Evolutionary conservation across 2,329 filamentous ascomycete genomes (phyloP).

Genomic region (Raffaelea arxii): DNA sequence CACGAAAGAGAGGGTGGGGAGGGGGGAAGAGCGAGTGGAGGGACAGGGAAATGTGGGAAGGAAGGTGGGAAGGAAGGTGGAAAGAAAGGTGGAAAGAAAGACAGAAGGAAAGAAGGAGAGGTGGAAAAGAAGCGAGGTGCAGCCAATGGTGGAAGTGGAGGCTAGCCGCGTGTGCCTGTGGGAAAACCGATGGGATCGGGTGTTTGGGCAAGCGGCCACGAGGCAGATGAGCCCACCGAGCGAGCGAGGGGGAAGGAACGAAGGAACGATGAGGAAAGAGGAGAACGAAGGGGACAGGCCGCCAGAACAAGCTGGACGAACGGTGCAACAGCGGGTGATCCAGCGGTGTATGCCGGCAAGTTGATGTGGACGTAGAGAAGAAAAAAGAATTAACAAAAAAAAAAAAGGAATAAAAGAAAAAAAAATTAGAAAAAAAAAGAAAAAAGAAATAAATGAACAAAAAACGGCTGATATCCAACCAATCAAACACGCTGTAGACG

Average conservation of each 20-base stretch:
- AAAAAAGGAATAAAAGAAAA: neutral
- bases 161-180: no score
- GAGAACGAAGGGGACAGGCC: neutral
- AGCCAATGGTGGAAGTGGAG: neutral
- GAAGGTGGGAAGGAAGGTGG: neutral
- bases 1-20: no score
- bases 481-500: slow-evolving; percentile 7
- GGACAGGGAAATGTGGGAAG: no score
- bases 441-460: neutral
- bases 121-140: neutral
- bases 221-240: no score
- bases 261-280: neutral
- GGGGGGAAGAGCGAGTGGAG: no score
- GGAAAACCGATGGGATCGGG: no score
- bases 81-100: neutral
- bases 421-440: neutral
- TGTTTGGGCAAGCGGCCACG: no score
- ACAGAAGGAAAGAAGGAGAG: neutral
- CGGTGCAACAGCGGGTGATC: neutral
- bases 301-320: neutral
- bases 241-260: neutral
- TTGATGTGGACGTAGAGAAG: neutral
- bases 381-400: neutral
- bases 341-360: neutral
- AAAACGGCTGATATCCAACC: slow-evolving; percentile 1